Conservation (phyloP, 306 rosid genomes). For the Glycine latifolia region DNA sequence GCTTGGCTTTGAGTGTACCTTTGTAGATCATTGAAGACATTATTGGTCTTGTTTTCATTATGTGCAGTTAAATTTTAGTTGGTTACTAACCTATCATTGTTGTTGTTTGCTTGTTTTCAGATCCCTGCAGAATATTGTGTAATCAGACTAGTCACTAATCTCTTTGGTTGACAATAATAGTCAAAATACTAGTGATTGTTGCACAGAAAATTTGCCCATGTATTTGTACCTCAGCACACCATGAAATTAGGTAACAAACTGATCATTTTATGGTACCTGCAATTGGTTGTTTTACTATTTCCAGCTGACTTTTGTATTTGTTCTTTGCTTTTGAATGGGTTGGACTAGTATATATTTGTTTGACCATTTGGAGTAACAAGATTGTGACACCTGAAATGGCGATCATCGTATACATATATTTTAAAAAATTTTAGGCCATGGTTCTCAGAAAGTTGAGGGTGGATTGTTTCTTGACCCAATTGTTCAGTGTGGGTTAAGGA, state of each 20-base stretch:
- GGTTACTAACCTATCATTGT: slow-evolving; percentile 34
- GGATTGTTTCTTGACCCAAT: slow-evolving; percentile 11
- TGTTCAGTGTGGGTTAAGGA: slow-evolving; percentile 3
- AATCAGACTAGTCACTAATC: slow-evolving; percentile 32
- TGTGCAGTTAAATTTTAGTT: slow-evolving; percentile 24
- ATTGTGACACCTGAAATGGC: neutral
- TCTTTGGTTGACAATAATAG: slow-evolving; percentile 32
- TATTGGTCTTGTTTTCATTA: slow-evolving; percentile 36
- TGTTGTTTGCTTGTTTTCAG: slow-evolving; percentile 53
- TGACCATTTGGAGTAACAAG: neutral
- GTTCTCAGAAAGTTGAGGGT: neutral
- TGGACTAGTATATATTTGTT: slow-evolving; percentile 2
- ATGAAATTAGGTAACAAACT: slow-evolving; percentile 82
- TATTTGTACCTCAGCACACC: slow-evolving; percentile 42
- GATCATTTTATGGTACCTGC: slow-evolving; percentile 8
- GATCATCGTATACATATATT: neutral
- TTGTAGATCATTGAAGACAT: slow-evolving; percentile 12
- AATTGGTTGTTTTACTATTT: slow-evolving; percentile 29
- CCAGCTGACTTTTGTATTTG: neutral
- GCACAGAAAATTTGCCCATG: slow-evolving; percentile 45
- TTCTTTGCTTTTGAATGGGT: neutral
- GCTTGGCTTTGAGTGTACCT: slow-evolving; percentile 27
- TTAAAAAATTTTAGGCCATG: slow-evolving; percentile 16
- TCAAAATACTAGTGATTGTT: slow-evolving; percentile 21
- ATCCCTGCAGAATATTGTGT: slow-evolving; percentile 28